These are phyloP conservation scores for Corylus americana DNA, from an alignment of 306 rosid genomes.

Conservation along the genomic window DNA sequence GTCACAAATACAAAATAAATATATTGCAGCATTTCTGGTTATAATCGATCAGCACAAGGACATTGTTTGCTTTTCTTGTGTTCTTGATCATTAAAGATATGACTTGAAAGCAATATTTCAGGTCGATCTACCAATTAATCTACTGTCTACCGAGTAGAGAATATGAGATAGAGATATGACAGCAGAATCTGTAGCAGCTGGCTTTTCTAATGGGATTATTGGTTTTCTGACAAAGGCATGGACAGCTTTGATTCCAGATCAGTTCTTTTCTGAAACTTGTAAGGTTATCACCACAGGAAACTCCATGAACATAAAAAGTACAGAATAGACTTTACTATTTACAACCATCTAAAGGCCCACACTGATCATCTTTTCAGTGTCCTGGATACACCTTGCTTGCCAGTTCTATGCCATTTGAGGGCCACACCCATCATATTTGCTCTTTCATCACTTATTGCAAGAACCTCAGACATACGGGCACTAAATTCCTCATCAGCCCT, in stretches of 20 bases:
- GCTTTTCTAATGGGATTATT: not conserved
- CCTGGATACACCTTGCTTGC: slow-evolving; percentile 4
- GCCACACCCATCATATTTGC: slow-evolving; percentile 4
- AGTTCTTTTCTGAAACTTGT: not conserved
- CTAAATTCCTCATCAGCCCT: slow-evolving; percentile 2
- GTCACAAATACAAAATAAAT: too few relatives aligned
- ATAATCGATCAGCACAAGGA: not conserved
- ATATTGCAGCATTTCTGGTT: not conserved
- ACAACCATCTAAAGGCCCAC: not conserved
- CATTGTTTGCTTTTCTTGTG: not conserved
- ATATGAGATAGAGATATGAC: not conserved
- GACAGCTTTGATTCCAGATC: not conserved
- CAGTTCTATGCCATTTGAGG: not conserved
- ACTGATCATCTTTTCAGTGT: slow-evolving; percentile 1
- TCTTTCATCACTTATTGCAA: not conserved
- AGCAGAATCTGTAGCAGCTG: not conserved
- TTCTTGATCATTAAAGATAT: not conserved
- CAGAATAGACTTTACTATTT: not conserved
- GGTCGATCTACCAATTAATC: too few relatives aligned
- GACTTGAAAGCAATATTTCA: not conserved
- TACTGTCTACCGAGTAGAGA: too few relatives aligned
- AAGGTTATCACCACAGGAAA: not conserved
- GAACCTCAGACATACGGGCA: not conserved
- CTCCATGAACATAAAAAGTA: not conserved
- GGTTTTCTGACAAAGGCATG: not conserved